Base-by-base conservation (phyloP, 148 eudicot genomes). In the Camellia sinensis region DNA sequence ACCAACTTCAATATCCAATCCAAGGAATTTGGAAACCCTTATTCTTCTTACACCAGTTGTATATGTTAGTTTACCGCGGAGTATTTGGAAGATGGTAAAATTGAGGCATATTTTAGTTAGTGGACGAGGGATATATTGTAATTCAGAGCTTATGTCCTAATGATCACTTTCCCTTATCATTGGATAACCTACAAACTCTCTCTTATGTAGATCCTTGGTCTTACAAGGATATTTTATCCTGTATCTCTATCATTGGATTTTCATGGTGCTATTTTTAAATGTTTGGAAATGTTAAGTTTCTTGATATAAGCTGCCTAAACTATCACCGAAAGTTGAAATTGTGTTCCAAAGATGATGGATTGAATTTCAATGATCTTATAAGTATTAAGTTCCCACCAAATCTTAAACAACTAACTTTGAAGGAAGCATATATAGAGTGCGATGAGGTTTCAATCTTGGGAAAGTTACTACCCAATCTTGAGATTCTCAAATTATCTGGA, bases 161-260 rank as follows among this genome's bases (percentile, higher is more conserved):
- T 46, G 50, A 5, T 43, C 1, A 19, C 21, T 21, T 14, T 1
- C 2, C 22, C 2, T 17, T 4, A 1, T 3, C 7, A 44, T 17
- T 70, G 40, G 57, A 79, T 19, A 79, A 71, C n/a, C 45, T 79
- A 59, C 45, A n/a, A 45, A 79, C 82, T 64, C 67, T 64, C 67
- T 64, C 48, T 2, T 80, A 18, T 3, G 46, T 13, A 61, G 15
- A 72, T 57, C 60, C 44, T 12, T 0, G 15, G 22, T 63, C 29
- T 46, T 29, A 3, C 7, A 17, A 63, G 29, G 4, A 73, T 29
- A 29, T 29, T 5, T 7, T n/a, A n/a, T n/a, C n/a, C n/a, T n/a
- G n/a, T n/a, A n/a, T n/a, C n/a, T n/a, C n/a, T n/a, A n/a, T n/a
- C n/a, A n/a, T n/a, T 18, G 77, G 71, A 76, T 7, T 80, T 54